Conservation (phyloP, 768 basidiomycete species). For the Porphyrellus cyaneotinctus region DNA sequence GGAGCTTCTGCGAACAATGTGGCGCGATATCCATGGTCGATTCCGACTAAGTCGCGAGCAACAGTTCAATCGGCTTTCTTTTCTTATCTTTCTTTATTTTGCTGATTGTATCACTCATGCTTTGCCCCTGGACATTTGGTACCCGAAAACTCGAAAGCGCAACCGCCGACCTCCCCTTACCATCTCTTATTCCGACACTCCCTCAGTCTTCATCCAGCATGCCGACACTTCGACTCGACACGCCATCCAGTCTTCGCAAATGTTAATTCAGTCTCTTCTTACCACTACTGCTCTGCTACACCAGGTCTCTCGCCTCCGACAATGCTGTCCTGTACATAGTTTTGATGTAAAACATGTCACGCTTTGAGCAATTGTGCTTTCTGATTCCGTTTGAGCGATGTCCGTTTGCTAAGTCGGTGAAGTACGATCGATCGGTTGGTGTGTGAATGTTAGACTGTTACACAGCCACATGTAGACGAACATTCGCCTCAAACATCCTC, state of each 20-base stretch:
- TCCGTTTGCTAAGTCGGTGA: no score
- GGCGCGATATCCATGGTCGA: conserved; percentile 89
- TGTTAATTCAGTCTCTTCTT: conserved; percentile 14
- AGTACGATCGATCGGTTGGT: neutral
- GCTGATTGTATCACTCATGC: conserved; percentile 29
- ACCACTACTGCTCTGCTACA: conserved; percentile 21
- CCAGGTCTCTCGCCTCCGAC: conserved; percentile 16
- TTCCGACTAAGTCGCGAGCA: conserved; percentile 44
- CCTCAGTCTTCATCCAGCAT: conserved; percentile 13
- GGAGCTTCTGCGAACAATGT: conserved; percentile 86
- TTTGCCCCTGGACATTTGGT: conserved; percentile 18
- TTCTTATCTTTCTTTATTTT: conserved; percentile 32
- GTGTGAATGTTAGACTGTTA: neutral
- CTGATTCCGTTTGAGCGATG: neutral
- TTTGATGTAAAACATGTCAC: conserved; percentile 25
- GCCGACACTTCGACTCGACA: conserved; percentile 22
- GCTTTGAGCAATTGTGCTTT: conserved; percentile 13
- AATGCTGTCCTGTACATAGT: conserved; percentile 30
- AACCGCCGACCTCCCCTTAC: conserved; percentile 15
- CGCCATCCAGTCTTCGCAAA: conserved; percentile 16
- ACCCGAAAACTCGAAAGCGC: conserved; percentile 25
- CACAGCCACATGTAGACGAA: conserved; percentile 25
- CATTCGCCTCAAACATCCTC: conserved; percentile 9
- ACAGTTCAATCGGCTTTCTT: conserved; percentile 3
- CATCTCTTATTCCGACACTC: conserved; percentile 8